Evolutionary conservation across 2,329 filamentous ascomycete genomes (phyloP), one percentile per base, ranked within the genome.

Genomic region (Phaeophleospora eucalypticola): DNA sequence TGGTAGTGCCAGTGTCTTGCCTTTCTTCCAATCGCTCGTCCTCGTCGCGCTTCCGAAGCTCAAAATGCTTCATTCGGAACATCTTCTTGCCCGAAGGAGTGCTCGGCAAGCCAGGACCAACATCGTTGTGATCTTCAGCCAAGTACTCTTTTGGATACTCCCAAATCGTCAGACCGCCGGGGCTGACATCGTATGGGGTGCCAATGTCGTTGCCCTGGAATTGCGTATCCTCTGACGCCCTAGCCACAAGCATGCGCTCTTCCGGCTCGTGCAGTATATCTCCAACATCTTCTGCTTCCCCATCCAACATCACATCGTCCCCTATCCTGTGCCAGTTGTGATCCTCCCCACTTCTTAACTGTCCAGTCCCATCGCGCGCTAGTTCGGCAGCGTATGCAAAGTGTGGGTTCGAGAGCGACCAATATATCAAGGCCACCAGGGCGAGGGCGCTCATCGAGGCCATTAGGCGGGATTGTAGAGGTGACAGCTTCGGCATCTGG

Each of bases 381-480:
- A 76, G 53, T 44, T 87, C 81, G 43, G 75, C 71, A 8, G 85
- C 85, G 56, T 84, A 76, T 37, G 81, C 84, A 54, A 83, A 76
- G 43, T 74, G 73, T 15, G 79, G 77, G 36, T 75, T 76, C 47
- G 78, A 77, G 32, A 86, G 72, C 19, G 79, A 66, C 47, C 85
- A 69, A 62, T 82, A 85, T 35, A 89, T 64, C 33, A 80, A 60
- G 27, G 84, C 58, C 24, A 87, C 65, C 41, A 85, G 62, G 21
- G 80, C 68, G 24, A 81, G 79, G 44, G 82, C 80, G 59, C 78
- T 72, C 43, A 85, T 64, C 47, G 83, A 86, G 59, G 83, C 81
- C 63, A 79, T 79, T 61, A 88, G 79, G 64, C 85, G 83, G 70
- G 82, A 84, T 72, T 87, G 86, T 57, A 87, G 72, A 60, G 79